Evolutionary conservation across 148 eudicot species (phyloP).

Genomic region (Rhododendron kiyosumense): DNA sequence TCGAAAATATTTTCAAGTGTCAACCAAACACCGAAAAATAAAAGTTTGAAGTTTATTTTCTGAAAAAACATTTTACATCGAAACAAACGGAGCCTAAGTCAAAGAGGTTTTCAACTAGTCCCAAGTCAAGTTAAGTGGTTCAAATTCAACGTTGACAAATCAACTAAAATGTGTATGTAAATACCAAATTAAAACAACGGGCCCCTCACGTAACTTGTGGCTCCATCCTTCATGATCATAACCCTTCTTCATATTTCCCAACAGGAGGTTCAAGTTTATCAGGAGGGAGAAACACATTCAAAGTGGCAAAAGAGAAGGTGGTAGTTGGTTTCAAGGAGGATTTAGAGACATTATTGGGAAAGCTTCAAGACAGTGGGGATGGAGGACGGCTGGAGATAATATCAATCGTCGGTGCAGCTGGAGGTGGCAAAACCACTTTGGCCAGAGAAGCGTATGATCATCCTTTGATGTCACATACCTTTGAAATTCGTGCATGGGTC

Average conservation of each 20-base stretch:
- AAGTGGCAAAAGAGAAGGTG: slow-evolving; percentile 8
- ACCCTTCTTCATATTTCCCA: not conserved
- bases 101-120: too few species aligned
- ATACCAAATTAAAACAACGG: too few species aligned
- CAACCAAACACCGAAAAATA: too few species aligned
- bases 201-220: too few species aligned
- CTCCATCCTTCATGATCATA: too few species aligned
- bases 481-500: not conserved
- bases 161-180: too few species aligned
- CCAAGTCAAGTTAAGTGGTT: too few species aligned
- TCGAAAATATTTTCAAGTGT: too few species aligned
- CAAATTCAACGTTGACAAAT: too few species aligned
- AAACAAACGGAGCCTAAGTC: too few species aligned
- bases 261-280: not conserved
- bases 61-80: too few species aligned
- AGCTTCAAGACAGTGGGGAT: not conserved
- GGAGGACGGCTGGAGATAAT: slow-evolving; percentile 22
- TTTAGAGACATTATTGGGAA: slow-evolving; percentile 4
- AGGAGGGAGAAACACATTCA: not conserved
- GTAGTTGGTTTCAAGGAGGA: slow-evolving; percentile 36
- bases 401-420: slow-evolving; percentile 37
- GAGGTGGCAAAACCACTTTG: slow-evolving; percentile 45
- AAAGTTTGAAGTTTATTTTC: too few species aligned
- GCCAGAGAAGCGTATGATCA: slow-evolving; percentile 18
- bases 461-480: slow-evolving; percentile 7